Evolutionary conservation across 441 rosid species (phyloP).

Genomic region (Melastoma candidum): DNA sequence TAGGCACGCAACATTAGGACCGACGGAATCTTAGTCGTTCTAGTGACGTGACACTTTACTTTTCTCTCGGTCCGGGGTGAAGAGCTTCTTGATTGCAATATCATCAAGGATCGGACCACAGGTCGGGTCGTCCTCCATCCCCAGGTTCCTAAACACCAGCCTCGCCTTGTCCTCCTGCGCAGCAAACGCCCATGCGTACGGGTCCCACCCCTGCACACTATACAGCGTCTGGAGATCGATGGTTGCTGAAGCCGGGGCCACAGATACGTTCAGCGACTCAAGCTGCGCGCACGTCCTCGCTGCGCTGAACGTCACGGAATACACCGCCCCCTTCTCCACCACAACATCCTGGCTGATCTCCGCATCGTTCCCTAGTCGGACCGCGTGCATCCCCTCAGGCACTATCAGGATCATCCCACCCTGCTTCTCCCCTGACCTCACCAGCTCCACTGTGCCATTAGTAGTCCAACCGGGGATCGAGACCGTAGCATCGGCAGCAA

Average conservation of each 20-base stretch:
- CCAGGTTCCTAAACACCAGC: slow-evolving; percentile 65
- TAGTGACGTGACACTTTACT: slow-evolving; percentile 26
- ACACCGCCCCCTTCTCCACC: slow-evolving; percentile 69
- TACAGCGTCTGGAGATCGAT: slow-evolving; percentile 87
- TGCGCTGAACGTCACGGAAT: slow-evolving; percentile 87
- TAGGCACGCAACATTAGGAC: neutral
- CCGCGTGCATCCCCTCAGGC: slow-evolving; percentile 75
- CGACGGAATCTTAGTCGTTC: neutral
- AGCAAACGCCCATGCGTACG: slow-evolving; percentile 80
- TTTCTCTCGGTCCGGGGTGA: slow-evolving; percentile 58
- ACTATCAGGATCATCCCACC: slow-evolving; percentile 94
- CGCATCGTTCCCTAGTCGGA: slow-evolving; percentile 82
- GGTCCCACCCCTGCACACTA: slow-evolving; percentile 96
- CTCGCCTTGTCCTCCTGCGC: slow-evolving; percentile 44
- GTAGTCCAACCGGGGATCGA: slow-evolving; percentile 63
- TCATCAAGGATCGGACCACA: slow-evolving; percentile 95
- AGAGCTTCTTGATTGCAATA: slow-evolving; percentile 76
- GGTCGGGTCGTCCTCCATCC: slow-evolving; percentile 95
- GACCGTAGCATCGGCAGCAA: slow-evolving; percentile 29
- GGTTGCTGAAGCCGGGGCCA: slow-evolving; percentile 60
- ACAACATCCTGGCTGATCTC: slow-evolving; percentile 78
- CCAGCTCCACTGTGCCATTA: slow-evolving; percentile 66
- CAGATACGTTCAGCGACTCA: slow-evolving; percentile 82
- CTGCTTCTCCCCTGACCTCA: slow-evolving; percentile 70
- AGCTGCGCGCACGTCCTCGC: slow-evolving; percentile 97